Evolutionary conservation across 805 yeast genomes (phyloP), one percentile per base, ranked within the genome.

Genomic region (Nakazawaea molendinolei): DNA sequence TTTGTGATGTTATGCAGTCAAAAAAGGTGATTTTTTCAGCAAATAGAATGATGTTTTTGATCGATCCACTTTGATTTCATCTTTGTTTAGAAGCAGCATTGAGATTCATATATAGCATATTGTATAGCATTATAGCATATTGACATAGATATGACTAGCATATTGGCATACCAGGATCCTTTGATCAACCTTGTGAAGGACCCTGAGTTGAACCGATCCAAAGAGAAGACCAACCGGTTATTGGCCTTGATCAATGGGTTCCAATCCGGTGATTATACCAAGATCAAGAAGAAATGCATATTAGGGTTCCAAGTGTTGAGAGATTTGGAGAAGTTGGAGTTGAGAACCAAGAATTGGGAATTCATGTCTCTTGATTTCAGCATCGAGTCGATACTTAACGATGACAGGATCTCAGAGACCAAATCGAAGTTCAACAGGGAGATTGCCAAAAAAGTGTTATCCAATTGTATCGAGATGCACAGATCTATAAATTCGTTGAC

Each of bases 361-460:
- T 73, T 74, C 39, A 54, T 69, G 29, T 67, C 78, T 8, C 51
- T 74, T 19, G 76, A 73, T 44, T 63, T 63, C 42, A 67, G 67
- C 44, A 58, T 71, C 12, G 60, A 64, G 15, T 55, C 45, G 22
- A 39, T 45, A 5, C 35, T 45, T 24, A 29, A 24, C 26, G 39
- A 36, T 15, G 34, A 22, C 23, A 53, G 48, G 26, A 26, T 36
- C 7, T 35, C 41, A 9, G 29, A 47, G 6, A 66, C 58, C 21
- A 71, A 54, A 20, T 53, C 59, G n/a, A 49, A 54, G 5, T 75
- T 77, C 51, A 76, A 76, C 47, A 63, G 67, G 30, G 71, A 67
- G 33, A 58, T 78, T 28, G 73, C 83, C 1, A 59, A 65, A 40
- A 68, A 73, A 41, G 81, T 78, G 9, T 60, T 77, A 20, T 49